Base-by-base conservation (phyloP, 495 filamentous ascomycete genomes). In the Neurospora sp. region DNA sequence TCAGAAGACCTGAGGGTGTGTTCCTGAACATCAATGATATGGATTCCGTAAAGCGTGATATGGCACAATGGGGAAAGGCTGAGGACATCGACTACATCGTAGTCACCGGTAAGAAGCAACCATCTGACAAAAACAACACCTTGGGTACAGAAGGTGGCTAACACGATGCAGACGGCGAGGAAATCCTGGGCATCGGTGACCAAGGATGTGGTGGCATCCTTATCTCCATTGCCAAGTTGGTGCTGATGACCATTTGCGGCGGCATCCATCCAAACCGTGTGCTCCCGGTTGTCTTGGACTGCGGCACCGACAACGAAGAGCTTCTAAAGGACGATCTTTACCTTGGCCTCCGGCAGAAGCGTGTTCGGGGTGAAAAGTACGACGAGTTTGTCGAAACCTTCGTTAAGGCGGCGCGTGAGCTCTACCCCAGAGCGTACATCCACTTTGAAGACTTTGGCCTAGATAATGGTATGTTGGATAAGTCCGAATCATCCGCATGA, bases 41-140 rank as follows among this genome's bases (percentile, higher is more conserved):
- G 8, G 83, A 91, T 38, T 78, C 86, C 3, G 86, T 94, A 44
- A 83, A 90, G 11, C 83, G 89, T 65, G 86, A 89, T 74, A 78
- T 97, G 4, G 83, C 86, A 11, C 86, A 89, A 72, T 96, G 92
- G 84, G 91, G 89, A 1, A 82, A 80, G 11, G 80, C 85, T 0
- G 91, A 93, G 2, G 93, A 96, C 70, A 87, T 97, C 41, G 94
- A 97, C 78, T 93, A 97, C 73, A 94, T 97, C 72, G 93, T 95
- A 7, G 93, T 96, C 10, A 93, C 91, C 65, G 93, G 94, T 84
- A 22, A 70, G 78, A 31, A 38, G 11, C 14, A 9, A 35, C 9
- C 1, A 16, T 39, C 39, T 12, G 11, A 9, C 5, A 14, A 31
- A 14, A 27, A 16, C 14, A 10, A 31, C 22, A 5, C 18, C 11